phyloP scores from a whole-genome alignment of 2,329 filamentous ascomycete species.

The Corynespora cassiicola region DNA sequence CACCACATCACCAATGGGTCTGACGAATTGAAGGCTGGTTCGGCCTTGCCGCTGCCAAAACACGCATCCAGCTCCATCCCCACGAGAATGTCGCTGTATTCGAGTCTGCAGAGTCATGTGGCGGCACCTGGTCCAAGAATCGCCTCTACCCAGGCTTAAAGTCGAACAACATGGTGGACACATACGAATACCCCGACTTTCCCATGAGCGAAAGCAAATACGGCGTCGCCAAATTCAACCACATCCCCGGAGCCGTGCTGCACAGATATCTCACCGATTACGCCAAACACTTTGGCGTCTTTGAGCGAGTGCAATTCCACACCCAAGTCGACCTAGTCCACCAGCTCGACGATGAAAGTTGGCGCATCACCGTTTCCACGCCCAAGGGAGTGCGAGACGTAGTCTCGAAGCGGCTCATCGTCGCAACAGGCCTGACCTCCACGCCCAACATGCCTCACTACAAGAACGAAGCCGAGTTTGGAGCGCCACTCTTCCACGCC shows the following conservation, averaged over 20 bases:
- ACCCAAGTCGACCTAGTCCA: conserved; percentile 56
- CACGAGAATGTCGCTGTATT: conserved; percentile 46
- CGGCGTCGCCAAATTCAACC: conserved; percentile 55
- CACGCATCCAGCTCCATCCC: conserved; percentile 51
- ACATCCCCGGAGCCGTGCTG: conserved; percentile 63
- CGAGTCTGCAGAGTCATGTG: conserved; percentile 45
- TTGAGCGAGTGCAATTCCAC: conserved; percentile 55
- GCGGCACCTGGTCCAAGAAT: conserved; percentile 48
- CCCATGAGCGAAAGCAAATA: conserved; percentile 18
- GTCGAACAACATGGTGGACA: conserved; percentile 48
- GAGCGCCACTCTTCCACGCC: conserved; percentile 62
- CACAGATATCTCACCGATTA: conserved; percentile 61
- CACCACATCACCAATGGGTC: not conserved
- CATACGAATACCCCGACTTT: conserved; percentile 45
- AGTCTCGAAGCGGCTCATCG: conserved; percentile 58
- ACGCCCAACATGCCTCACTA: conserved; percentile 61
- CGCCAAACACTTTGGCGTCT: conserved; percentile 53
- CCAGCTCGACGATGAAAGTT: no score
- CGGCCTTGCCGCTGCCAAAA: conserved; percentile 50
- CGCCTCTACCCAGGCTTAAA: conserved; percentile 48
- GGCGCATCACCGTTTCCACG: conserved; percentile 14
- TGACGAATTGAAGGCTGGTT: conserved; percentile 9
- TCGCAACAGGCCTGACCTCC: conserved; percentile 68
- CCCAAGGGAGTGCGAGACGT: not conserved
- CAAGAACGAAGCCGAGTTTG: conserved; percentile 57